Conservation (phyloP, 2,329 filamentous ascomycete species). For the Epichloe brachyelytri region DNA sequence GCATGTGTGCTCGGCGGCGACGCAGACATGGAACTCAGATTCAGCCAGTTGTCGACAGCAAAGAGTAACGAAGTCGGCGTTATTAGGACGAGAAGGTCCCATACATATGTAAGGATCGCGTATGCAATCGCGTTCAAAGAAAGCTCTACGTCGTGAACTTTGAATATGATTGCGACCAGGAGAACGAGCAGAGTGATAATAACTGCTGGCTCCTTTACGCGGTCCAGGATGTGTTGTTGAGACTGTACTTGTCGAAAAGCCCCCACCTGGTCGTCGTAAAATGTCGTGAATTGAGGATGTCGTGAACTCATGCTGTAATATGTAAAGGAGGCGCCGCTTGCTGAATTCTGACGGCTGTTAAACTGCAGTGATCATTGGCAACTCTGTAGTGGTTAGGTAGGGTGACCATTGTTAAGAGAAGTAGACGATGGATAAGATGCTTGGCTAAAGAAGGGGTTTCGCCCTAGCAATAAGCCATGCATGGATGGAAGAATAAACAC, state of each 20-base stretch:
- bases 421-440: background rate
- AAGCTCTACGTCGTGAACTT: conserved; percentile 20
- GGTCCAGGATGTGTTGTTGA: conserved; percentile 16
- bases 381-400: conserved; percentile 5
- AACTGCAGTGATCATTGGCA: conserved; percentile 4
- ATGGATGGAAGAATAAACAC: background rate
- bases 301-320: conserved; percentile 22
- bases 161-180: conserved; percentile 20
- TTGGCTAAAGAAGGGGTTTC: background rate
- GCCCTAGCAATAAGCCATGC: background rate
- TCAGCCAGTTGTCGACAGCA: conserved; percentile 41
- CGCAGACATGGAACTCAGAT: conserved; percentile 28
- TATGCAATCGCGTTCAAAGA: conserved; percentile 16
- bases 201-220: conserved; percentile 22
- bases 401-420: conserved; percentile 10
- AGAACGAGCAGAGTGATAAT: conserved; percentile 22
- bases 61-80: conserved; percentile 45
- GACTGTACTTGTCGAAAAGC: conserved; percentile 19
- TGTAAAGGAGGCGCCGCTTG: conserved; percentile 5
- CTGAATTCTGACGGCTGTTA: conserved; percentile 8
- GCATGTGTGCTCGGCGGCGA: conserved; percentile 30
- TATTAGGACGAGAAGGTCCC: conserved; percentile 46
- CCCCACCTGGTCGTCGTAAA: conserved; percentile 23
- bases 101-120: conserved; percentile 32
- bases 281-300: conserved; percentile 19